Base-by-base conservation (phyloP, 805 yeast genomes). In the Candida dendrica region DNA sequence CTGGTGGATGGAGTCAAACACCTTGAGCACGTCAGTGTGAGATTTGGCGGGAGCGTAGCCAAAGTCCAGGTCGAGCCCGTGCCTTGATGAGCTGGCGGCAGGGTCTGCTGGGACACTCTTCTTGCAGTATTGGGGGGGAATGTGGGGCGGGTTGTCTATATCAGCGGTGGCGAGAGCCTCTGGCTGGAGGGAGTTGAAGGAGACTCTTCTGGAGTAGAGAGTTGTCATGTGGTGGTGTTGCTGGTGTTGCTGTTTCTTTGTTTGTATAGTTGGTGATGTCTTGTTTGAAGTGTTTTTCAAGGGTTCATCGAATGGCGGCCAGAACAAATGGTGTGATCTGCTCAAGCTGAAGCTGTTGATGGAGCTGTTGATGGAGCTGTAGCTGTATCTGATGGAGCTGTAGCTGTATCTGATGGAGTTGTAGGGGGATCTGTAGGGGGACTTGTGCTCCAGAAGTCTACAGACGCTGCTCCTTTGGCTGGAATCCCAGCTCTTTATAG, bases 151-250 rank as follows among this genome's bases (percentile, higher is more conserved):
- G 9, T 50, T 46, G 27, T 34, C 37, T 3, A 34, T 20, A 34
- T 54, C 55, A 2, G 46, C 49, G 3, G 38, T 46, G 4, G 43
- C 41, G 20, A 47, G 48, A 3, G 36, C 33, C 36, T 48, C 42
- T 9, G 56, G 55, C 3, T 47, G 27, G 2, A 56, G 43, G 5
- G 55, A 50, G 47, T 56, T 56, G 40, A 56, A 56, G 8, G 58
- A 50, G 24, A 56, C 56, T 35, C 51, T 46, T 19, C 53, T 42
- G 36, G 45, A 40, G 42, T 51, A 56, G 4, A 36, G 17, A 3
- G 53, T 27, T 27, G 30, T 27, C 30, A 27, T 27, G 8, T 11
- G 5, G 4, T 27, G n/a, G 5, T 11, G 13, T 27, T 27, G 13
- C 4, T 27, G n/a, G 13, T 27, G 8, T 9, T 4, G 13, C 4